Evolutionary conservation across 257 asterid genomes (phyloP), one percentile per base, ranked within the genome.

Genomic region (Knoxia roxburghii): DNA sequence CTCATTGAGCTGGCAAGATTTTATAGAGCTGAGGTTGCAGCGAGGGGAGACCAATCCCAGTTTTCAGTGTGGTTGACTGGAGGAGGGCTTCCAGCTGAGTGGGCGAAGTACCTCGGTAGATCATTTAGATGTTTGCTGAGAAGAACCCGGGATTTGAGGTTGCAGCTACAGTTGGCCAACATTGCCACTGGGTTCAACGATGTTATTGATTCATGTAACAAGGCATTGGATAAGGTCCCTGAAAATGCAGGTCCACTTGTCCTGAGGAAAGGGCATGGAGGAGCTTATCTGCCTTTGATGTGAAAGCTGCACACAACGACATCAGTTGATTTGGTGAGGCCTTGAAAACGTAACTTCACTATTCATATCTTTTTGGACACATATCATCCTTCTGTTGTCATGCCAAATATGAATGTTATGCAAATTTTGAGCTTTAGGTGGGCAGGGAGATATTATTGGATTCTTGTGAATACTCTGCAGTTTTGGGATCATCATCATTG

Each of bases 181-280:
- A 50, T 84, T 0, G 97, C 99, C 35, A 90, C 97, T 3, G 97
- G 96, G 17, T 94, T 94, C 27, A 66, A 49, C 32, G 97, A 90
- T 73, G 83, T 94, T 4, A 72, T 94, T 26, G 81, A 77, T 23
- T 78, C 75, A 3, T 86, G 97, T 77, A 85, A 79, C 69, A 82
- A 75, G 64, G 94, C 74, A 61, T 76, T 94, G 84, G 99, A 94
- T 73, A 94, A 89, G 82, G 95, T 94, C 51, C 99, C 95, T 21
- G 99, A 94, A 69, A 88, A 75, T 68, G 97, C 99, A 2, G 99
- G 97, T 10, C 99, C 97, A 33, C 99, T 90, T 73, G 90, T 94
- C 72, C 74, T 94, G 84, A 88, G 97, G 80, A 94, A 88, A 81
- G 97, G 99, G 37, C 97, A 94, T 61, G 99, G 99, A 45, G 99